Evolutionary conservation across 441 rosid species (phyloP).

Genomic region (Viola pubescens): DNA sequence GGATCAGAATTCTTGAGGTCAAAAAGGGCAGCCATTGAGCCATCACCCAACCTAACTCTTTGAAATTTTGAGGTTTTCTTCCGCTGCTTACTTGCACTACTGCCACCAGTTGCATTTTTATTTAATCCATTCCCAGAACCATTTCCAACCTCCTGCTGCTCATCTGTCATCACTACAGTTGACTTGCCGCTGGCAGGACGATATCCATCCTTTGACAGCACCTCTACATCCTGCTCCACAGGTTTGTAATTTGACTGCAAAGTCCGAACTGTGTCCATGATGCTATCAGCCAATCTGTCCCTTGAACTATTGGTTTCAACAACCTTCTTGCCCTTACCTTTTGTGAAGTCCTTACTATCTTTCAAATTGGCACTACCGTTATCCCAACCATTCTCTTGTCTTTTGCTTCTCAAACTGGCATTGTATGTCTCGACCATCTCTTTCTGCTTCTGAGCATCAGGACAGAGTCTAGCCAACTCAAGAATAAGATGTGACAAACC

Average conservation of each 20-base stretch:
- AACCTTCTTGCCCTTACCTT: slow-evolving; percentile 42
- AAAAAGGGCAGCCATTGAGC: slow-evolving; percentile 51
- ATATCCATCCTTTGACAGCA: slow-evolving; percentile 54
- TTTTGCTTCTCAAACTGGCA: slow-evolving; percentile 33
- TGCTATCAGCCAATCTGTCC: slow-evolving; percentile 44
- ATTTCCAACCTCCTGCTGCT: slow-evolving; percentile 24
- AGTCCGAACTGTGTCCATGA: slow-evolving; percentile 48
- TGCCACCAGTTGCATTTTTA: slow-evolving; percentile 27
- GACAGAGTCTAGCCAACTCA: slow-evolving; percentile 84
- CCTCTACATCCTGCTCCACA: slow-evolving; percentile 41
- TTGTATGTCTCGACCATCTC: slow-evolving; percentile 68
- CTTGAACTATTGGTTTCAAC: slow-evolving; percentile 16
- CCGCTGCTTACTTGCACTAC: slow-evolving; percentile 42
- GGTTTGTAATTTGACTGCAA: slow-evolving; percentile 45
- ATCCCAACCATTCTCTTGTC: slow-evolving; percentile 31
- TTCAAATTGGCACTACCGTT: slow-evolving; percentile 22
- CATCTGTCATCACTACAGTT: slow-evolving; percentile 22
- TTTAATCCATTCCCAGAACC: slow-evolving; percentile 25
- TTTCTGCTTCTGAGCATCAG: slow-evolving; percentile 76
- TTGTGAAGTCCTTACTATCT: slow-evolving; percentile 35
- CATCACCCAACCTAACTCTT: slow-evolving; percentile 69
- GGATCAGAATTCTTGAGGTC: slow-evolving; percentile 33
- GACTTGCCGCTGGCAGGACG: slow-evolving; percentile 41
- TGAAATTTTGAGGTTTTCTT: slow-evolving; percentile 80
- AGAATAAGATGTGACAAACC: slow-evolving; percentile 65